These are phyloP conservation scores for Botryotinia convoluta DNA, from an alignment of 2,329 filamentous ascomycete species.

Conservation along the genomic window DNA sequence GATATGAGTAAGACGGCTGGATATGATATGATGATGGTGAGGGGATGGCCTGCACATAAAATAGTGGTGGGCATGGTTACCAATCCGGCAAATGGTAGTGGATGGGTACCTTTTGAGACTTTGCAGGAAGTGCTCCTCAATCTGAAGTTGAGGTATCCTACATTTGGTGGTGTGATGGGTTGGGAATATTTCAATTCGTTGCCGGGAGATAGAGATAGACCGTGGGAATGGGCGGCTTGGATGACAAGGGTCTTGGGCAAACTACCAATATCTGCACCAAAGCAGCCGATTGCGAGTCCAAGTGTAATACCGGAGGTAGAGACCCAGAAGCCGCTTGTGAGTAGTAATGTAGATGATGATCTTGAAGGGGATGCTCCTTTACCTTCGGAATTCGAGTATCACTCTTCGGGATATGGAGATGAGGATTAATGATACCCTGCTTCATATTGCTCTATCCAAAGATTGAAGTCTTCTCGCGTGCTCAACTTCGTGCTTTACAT, in stretches of 20 bases:
- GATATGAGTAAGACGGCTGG: conserved; percentile 41
- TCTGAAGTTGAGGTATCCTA: conserved; percentile 58
- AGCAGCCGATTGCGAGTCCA: not conserved
- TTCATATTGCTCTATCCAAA: not conserved
- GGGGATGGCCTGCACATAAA: conserved; percentile 70
- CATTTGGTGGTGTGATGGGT: conserved; percentile 85
- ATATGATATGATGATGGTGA: conserved; percentile 53
- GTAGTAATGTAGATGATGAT: conserved; percentile 19
- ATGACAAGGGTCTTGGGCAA: conserved; percentile 45
- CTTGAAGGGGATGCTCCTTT: conserved; percentile 22
- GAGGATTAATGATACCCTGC: conserved; percentile 20
- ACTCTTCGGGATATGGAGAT: conserved; percentile 25
- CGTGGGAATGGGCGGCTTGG: conserved; percentile 75
- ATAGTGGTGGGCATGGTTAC: conserved; percentile 81
- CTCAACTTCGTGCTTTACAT: not conserved
- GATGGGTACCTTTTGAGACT: conserved; percentile 57
- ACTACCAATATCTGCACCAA: not conserved
- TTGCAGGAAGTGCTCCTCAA: conserved; percentile 56
- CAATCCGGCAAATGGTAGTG: conserved; percentile 70
- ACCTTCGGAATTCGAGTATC: conserved; percentile 28
- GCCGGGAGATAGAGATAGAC: conserved; percentile 59
- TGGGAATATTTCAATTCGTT: conserved; percentile 93
- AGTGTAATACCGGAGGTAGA: not conserved
- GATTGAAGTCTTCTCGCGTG: not conserved
- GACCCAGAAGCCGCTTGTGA: not conserved